phyloP scores from a whole-genome alignment of 768 basidiomycete genomes.

The Trametes gibbosa region DNA sequence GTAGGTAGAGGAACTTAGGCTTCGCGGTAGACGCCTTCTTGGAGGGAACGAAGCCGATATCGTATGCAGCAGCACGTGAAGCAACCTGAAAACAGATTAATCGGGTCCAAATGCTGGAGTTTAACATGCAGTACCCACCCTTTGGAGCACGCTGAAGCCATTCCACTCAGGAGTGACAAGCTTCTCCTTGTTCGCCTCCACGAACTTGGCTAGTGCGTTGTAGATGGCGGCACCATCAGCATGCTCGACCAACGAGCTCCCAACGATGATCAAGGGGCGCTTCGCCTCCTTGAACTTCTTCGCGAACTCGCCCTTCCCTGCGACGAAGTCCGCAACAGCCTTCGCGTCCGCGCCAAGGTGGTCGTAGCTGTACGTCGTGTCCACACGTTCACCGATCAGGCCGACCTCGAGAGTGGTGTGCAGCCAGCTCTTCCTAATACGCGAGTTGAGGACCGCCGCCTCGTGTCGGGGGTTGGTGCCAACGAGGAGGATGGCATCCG shows the following conservation, averaged over 20 bases:
- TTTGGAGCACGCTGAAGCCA: conserved; percentile 89
- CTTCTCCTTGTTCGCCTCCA: conserved; percentile 69
- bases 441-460: conserved; percentile 94
- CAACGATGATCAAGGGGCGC: conserved; percentile 90
- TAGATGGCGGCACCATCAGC: conserved; percentile 78
- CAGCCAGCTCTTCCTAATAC: conserved; percentile 93
- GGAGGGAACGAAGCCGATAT: conserved; percentile 90
- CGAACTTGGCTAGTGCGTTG: conserved; percentile 74
- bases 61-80: conserved; percentile 92
- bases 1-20: conserved; percentile 94
- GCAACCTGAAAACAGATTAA: conserved; percentile 54
- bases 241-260: conserved; percentile 83
- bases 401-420: conserved; percentile 85
- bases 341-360: conserved; percentile 78
- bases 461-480: conserved; percentile 98
- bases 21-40: conserved; percentile 67
- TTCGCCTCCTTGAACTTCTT: conserved; percentile 87
- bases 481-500: conserved; percentile 89
- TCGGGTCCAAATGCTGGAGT: background rate
- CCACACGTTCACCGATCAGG: conserved; percentile 85
- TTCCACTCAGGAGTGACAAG: conserved; percentile 92
- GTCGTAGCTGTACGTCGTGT: conserved; percentile 92
- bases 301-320: conserved; percentile 77
- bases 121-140: conserved; percentile 50
- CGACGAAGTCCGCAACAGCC: conserved; percentile 72